Percentiles rank a stretch among this genome's conserved stretches.
Evolutionary conservation across 495 filamentous ascomycete genomes (phyloP).

Genomic region (Parachaetomium inaequale): DNA sequence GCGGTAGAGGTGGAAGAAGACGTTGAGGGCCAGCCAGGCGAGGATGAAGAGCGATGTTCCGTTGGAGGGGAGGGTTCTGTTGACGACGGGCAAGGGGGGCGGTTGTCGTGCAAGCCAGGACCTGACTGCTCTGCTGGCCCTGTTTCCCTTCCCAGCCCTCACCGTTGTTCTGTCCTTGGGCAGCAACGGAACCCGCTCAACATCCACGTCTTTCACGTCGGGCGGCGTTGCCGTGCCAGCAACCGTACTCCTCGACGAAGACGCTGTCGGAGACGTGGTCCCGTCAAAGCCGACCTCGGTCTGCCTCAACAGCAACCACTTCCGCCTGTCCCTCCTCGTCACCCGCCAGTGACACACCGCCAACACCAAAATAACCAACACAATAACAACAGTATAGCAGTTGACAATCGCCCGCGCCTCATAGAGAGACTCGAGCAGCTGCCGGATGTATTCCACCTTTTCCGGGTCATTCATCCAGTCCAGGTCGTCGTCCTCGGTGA

Average conservation of each 20-base stretch:
- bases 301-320: conserved; percentile 14
- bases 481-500: not conserved
- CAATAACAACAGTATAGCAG: conserved; percentile 37
- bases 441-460: conserved; percentile 32
- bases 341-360: conserved; percentile 29
- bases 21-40: conserved; percentile 49
- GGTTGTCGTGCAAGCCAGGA: conserved; percentile 53
- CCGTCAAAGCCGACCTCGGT: not conserved
- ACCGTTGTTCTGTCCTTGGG: not conserved
- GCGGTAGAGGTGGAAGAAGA: conserved; percentile 53
- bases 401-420: conserved; percentile 34
- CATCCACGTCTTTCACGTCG: conserved; percentile 10
- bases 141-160: not conserved
- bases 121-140: conserved; percentile 12
- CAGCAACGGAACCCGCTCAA: conserved; percentile 23
- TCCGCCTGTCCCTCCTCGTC: conserved; percentile 19
- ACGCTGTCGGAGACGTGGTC: conserved; percentile 5
- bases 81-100: conserved; percentile 49
- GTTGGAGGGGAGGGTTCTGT: conserved; percentile 53
- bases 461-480: conserved; percentile 28
- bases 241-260: conserved; percentile 21
- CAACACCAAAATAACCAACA: conserved; percentile 30
- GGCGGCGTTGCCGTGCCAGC: conserved; percentile 10
- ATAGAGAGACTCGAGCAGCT: conserved; percentile 33
- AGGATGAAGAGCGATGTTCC: conserved; percentile 48